phyloP scores from a whole-genome alignment of 495 filamentous ascomycete genomes.

The Thozetella sp. region DNA sequence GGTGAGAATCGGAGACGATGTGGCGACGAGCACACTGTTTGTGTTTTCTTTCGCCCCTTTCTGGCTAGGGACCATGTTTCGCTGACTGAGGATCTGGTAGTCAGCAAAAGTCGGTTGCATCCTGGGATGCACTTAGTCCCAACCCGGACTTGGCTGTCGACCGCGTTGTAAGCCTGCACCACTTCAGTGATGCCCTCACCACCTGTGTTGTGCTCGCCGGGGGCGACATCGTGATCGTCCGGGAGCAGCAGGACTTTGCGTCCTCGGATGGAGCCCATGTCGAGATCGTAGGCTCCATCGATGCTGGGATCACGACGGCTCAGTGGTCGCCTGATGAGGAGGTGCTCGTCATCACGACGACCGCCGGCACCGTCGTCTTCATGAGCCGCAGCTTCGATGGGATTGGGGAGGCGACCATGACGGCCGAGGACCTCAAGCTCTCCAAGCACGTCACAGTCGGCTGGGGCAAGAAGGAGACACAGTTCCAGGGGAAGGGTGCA shows the following conservation, averaged over 20 bases:
- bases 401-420: slow-evolving; percentile 70
- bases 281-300: slow-evolving; percentile 91
- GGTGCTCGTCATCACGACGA: slow-evolving; percentile 79
- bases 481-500: slow-evolving; percentile 93
- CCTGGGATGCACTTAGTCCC: slow-evolving; percentile 83
- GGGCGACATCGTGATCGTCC: slow-evolving; percentile 87
- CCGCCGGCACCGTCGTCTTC: slow-evolving; percentile 77
- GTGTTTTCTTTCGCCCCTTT: slow-evolving; percentile 3
- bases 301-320: slow-evolving; percentile 86
- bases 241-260: slow-evolving; percentile 59
- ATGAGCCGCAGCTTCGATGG: slow-evolving; percentile 93
- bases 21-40: slow-evolving; percentile 10
- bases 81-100: slow-evolving; percentile 16
- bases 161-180: slow-evolving; percentile 73
- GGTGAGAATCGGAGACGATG: slow-evolving; percentile 48
- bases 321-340: slow-evolving; percentile 97
- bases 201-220: slow-evolving; percentile 84
- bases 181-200: slow-evolving; percentile 77
- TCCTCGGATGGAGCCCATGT: slow-evolving; percentile 69
- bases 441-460: slow-evolving; percentile 97
- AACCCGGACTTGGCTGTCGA: slow-evolving; percentile 70
- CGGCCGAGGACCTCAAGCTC: slow-evolving; percentile 74
- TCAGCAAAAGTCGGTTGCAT: slow-evolving; percentile 57
- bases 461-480: slow-evolving; percentile 97
- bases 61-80: neutral